phyloP scores from a whole-genome alignment of 208 protist genomes.

The Leishmania mexicana region DNA sequence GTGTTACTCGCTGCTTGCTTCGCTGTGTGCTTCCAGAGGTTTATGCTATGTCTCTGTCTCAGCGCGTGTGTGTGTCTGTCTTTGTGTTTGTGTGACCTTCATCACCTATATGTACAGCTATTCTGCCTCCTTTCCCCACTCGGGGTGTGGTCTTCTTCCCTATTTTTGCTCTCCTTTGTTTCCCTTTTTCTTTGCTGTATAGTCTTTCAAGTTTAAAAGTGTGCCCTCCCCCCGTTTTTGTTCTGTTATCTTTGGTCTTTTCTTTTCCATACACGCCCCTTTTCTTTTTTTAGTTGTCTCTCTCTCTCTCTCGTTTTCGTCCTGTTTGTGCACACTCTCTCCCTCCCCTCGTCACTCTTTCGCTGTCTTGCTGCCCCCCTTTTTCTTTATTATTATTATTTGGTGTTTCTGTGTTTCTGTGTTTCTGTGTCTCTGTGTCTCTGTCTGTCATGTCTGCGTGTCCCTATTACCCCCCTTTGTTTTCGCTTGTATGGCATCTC shows the following conservation, averaged over 20 bases:
- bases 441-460: neutral
- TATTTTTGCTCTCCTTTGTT: neutral
- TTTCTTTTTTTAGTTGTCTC: neutral
- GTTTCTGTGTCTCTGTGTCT: neutral
- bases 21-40: neutral
- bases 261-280: neutral
- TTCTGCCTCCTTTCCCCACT: neutral
- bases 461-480: neutral
- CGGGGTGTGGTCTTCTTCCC: neutral
- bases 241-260: neutral
- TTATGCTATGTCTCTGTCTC: neutral
- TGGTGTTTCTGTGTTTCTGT: neutral
- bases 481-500: neutral
- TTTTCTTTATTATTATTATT: neutral
- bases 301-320: neutral
- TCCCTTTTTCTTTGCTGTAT: neutral
- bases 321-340: neutral
- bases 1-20: neutral
- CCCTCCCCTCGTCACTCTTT: neutral
- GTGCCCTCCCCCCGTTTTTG: neutral
- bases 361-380: neutral
- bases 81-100: neutral
- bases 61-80: neutral
- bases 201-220: neutral
- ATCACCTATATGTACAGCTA: neutral